Percentiles rank a stretch among this genome's conserved stretches.
phyloP scores from a whole-genome alignment of 768 basidiomycete genomes.

The Hemileccinum impolitum region DNA sequence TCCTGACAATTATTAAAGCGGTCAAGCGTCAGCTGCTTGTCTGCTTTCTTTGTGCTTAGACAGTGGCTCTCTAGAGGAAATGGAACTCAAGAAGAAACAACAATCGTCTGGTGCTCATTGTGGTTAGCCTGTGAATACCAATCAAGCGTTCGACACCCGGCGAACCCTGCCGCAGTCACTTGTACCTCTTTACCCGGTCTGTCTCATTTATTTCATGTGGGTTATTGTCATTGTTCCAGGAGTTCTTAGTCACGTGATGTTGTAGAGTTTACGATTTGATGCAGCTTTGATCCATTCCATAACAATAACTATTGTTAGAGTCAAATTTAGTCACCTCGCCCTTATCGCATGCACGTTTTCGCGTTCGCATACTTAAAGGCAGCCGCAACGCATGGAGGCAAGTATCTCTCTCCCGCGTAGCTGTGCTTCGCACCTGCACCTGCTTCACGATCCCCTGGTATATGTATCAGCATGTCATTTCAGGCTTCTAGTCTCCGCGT shows the following conservation, averaged over 20 bases:
- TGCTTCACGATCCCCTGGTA: slow-evolving; percentile 7
- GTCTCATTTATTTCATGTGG: slow-evolving; percentile 3
- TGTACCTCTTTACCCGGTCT: not conserved
- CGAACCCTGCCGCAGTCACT: slow-evolving; percentile 17
- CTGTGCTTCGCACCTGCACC: slow-evolving; percentile 26
- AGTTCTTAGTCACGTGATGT: slow-evolving; percentile 20
- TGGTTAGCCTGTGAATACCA: slow-evolving; percentile 8
- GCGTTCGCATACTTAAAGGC: slow-evolving; percentile 19
- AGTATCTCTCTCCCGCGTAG: slow-evolving; percentile 17
- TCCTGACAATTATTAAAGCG: not conserved
- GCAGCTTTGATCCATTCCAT: not conserved
- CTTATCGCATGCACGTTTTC: slow-evolving; percentile 3
- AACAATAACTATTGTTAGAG: slow-evolving; percentile 31
- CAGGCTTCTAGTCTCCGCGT: slow-evolving; percentile 17
- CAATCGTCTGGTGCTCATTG: not conserved
- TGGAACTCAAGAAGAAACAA: slow-evolving; percentile 10
- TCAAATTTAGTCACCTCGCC: slow-evolving; percentile 9
- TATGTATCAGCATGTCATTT: slow-evolving; percentile 19
- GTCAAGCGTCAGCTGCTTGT: not conserved
- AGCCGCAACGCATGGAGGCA: not conserved
- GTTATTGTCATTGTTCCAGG: slow-evolving; percentile 22
- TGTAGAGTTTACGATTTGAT: no score
- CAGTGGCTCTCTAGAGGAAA: not conserved
- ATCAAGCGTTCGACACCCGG: not conserved
- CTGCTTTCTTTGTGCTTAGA: slow-evolving; percentile 2